Evolutionary conservation across 192 early-diverging fungal species (phyloP).

Genomic region (Piromyces finnis): DNA sequence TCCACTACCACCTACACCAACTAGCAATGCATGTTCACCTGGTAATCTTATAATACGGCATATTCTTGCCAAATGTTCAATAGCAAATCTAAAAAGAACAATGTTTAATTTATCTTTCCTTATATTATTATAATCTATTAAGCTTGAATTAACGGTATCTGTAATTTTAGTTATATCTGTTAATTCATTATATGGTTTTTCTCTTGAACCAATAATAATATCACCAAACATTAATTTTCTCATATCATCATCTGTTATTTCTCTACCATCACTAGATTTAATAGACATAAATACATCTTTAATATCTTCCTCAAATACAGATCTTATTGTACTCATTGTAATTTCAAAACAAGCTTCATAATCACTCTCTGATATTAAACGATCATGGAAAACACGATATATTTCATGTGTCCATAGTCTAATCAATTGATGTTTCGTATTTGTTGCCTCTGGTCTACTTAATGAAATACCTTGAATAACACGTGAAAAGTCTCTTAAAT

Average conservation of each 20-base stretch:
- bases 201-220: constrained; percentile 11
- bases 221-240: constrained; percentile 32
- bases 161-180: constrained; percentile 27
- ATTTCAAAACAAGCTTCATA: constrained; percentile 23
- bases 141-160: constrained; percentile 14
- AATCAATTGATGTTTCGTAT: constrained; percentile 19
- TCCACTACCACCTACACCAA: constrained; percentile 40
- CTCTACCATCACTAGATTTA: not conserved
- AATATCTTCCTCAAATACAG: constrained; percentile 20
- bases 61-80: constrained; percentile 28
- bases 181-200: constrained; percentile 24
- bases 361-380: constrained; percentile 32
- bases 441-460: constrained; percentile 11
- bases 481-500: constrained; percentile 34
- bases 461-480: constrained; percentile 35
- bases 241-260: constrained; percentile 15
- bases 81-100: constrained; percentile 29
- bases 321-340: constrained; percentile 15
- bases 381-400: constrained; percentile 36
- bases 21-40: constrained; percentile 31
- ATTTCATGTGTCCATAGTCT: constrained; percentile 40
- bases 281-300: constrained; percentile 14
- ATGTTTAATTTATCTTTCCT: constrained; percentile 41
- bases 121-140: constrained; percentile 37
- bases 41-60: constrained; percentile 34